A percentile compares a stretch with the other conserved stretches of the same genome.
Evolutionary conservation across 352 stramenopile species (phyloP).

Genomic region (Phytopythium litorale): DNA sequence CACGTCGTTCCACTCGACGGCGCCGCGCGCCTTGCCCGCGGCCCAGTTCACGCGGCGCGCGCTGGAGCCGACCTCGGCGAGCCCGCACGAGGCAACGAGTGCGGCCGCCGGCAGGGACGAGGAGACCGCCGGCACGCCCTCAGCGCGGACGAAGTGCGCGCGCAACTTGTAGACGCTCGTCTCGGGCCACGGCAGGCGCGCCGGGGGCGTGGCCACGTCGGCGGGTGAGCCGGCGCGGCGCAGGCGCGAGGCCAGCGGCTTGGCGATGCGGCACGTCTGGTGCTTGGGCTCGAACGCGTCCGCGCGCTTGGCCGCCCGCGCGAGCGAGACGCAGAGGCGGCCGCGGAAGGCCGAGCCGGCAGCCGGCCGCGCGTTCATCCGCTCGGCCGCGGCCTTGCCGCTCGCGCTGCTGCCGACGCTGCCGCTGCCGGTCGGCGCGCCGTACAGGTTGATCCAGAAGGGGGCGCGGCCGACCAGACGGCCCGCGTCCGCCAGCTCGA

Average conservation of each 20-base stretch:
- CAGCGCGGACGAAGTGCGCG: conserved; percentile 57
- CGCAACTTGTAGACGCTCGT: conserved; percentile 61
- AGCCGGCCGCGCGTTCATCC: conserved; percentile 60
- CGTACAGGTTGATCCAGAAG: conserved; percentile 78
- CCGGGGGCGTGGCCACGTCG: neutral
- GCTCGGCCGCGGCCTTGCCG: conserved; percentile 22
- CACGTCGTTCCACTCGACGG: conserved; percentile 78
- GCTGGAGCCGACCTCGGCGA: conserved; percentile 41
- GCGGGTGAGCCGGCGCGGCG: neutral
- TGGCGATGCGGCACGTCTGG: conserved; percentile 45
- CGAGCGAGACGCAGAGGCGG: conserved; percentile 62
- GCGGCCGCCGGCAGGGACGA: conserved; percentile 36
- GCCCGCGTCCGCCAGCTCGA: conserved; percentile 40
- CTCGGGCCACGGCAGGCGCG: conserved; percentile 41
- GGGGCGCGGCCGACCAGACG: conserved; percentile 31
- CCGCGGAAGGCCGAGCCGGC: conserved; percentile 77
- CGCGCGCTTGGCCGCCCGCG: conserved; percentile 45
- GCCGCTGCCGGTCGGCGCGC: conserved; percentile 46
- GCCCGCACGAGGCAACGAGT: conserved; percentile 48
- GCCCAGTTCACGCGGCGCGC: conserved; percentile 21
- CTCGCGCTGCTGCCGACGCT: conserved; percentile 16
- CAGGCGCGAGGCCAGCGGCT: neutral
- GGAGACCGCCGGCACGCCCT: conserved; percentile 42
- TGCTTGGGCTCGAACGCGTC: conserved; percentile 63
- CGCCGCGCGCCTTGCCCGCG: conserved; percentile 14